These are phyloP conservation scores for Botryosphaeria agaves DNA, from an alignment of 2,329 filamentous ascomycete species.

Conservation along the genomic window DNA sequence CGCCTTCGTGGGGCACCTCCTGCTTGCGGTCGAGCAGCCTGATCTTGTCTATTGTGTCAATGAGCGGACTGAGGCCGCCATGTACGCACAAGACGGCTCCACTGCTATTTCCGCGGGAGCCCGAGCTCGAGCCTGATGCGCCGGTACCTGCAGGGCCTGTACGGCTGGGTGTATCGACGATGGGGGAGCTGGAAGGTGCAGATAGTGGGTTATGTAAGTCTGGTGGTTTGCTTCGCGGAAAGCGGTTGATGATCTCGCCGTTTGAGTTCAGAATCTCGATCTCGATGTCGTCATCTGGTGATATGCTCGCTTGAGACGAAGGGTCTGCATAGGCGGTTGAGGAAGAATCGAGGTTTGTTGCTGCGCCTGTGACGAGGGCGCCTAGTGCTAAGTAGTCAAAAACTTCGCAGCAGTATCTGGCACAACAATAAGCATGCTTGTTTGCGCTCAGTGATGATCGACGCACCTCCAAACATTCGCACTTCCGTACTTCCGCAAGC, in stretches of 20 bases:
- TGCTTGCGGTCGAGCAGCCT: constrained; percentile 89
- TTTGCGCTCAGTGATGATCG: no score
- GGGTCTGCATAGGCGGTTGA: constrained; percentile 33
- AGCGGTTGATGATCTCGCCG: constrained; percentile 60
- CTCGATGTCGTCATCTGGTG: constrained; percentile 55
- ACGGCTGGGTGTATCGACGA: constrained; percentile 11
- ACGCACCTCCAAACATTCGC: constrained; percentile 82
- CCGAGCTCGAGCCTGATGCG: constrained; percentile 51
- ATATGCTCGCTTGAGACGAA: constrained; percentile 30
- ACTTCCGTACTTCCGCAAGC: constrained; percentile 85
- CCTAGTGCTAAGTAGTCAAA: constrained; percentile 93
- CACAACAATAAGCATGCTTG: no score
- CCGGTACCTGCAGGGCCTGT: constrained; percentile 62
- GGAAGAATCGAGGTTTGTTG: constrained; percentile 45
- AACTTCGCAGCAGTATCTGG: constrained; percentile 72
- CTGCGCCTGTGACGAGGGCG: constrained; percentile 76
- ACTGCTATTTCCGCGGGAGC: constrained; percentile 40
- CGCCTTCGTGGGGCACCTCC: constrained; percentile 93
- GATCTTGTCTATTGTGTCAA: constrained; percentile 92
- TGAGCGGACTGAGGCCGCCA: constrained; percentile 76
- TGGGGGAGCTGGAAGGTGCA: constrained; percentile 16
- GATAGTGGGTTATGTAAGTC: constrained; percentile 10
- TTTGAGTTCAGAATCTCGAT: constrained; percentile 84
- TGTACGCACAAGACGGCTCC: constrained; percentile 92
- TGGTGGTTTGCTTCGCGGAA: constrained; percentile 31